Conservation (phyloP, 495 filamentous ascomycete genomes). For the Podospora tetraspora region DNA sequence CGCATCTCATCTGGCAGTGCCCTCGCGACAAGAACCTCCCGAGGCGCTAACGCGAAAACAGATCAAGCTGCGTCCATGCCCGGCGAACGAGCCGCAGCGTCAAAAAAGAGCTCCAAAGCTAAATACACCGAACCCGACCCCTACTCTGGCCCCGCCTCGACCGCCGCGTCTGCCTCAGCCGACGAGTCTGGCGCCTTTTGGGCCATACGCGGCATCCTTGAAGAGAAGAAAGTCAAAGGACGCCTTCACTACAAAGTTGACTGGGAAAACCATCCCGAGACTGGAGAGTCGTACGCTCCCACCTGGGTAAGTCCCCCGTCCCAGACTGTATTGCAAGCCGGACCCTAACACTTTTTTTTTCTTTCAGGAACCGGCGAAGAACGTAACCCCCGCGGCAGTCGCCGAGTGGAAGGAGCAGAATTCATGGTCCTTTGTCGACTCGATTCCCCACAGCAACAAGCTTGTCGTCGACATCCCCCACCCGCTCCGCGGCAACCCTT, state of each 20-base stretch:
- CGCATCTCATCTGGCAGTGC: not conserved
- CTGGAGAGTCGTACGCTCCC: conserved; percentile 30
- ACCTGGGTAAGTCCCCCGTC: conserved; percentile 35
- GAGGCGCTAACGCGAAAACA: not conserved
- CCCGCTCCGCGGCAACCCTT: not conserved
- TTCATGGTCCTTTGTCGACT: not conserved
- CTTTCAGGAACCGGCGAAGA: conserved; percentile 34
- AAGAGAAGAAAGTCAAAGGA: conserved; percentile 31
- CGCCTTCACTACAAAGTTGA: conserved; percentile 35
- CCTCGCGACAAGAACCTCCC: not conserved
- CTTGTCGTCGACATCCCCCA: conserved; percentile 9
- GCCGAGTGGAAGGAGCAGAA: conserved; percentile 27
- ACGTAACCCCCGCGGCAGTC: conserved; percentile 31
- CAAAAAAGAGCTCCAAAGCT: not conserved
- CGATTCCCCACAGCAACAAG: not conserved
- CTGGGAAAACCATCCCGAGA: conserved; percentile 36
- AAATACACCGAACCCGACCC: not conserved
- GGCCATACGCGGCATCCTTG: conserved; percentile 33
- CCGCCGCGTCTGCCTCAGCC: not conserved
- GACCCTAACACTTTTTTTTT: not conserved
- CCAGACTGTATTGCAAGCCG: not conserved
- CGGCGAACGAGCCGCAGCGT: not conserved
- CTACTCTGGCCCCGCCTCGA: not conserved
- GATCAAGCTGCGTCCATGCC: not conserved
- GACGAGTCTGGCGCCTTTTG: conserved; percentile 20